Percentiles rank a stretch among this genome's conserved stretches.
Evolutionary conservation across 345 rosid genomes (phyloP).

Genomic region (Boechera retrofracta): DNA sequence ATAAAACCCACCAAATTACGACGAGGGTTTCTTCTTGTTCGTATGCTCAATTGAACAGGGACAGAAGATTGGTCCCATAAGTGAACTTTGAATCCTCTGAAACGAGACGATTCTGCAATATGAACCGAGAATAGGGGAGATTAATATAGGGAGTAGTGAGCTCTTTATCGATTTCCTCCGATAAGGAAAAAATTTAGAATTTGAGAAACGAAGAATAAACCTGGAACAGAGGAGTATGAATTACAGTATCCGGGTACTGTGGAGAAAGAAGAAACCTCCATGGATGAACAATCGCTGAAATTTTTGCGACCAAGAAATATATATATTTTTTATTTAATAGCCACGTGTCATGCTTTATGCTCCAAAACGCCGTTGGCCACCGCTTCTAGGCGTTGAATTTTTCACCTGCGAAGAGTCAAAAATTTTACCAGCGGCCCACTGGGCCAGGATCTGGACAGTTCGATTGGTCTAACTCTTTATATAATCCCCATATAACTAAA

Average conservation of each 20-base stretch:
- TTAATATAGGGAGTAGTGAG: background rate
- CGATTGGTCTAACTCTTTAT: background rate
- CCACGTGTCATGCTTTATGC: background rate
- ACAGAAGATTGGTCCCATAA: conserved; percentile 41
- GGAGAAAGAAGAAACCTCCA: conserved; percentile 58
- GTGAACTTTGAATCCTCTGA: conserved; percentile 46
- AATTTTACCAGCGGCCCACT: background rate
- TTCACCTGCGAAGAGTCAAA: background rate
- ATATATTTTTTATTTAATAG: background rate
- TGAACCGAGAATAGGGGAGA: background rate
- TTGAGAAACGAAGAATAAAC: conserved; percentile 41
- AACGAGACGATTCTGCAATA: conserved; percentile 50
- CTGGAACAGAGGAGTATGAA: conserved; percentile 48
- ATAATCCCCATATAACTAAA: too few relatives aligned
- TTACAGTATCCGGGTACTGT: conserved; percentile 32
- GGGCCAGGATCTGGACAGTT: background rate
- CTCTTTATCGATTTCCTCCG: background rate
- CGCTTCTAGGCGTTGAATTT: background rate
- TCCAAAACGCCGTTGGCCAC: background rate
- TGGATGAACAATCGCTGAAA: conserved; percentile 27
- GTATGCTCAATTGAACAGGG: conserved; percentile 44
- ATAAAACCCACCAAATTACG: conserved; percentile 13
- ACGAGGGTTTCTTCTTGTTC: conserved; percentile 46
- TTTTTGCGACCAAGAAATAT: background rate
- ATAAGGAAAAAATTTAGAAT: background rate